Base-by-base conservation (phyloP, 1,284 basidiomycete species). In the Quambalaria eucalypti region DNA sequence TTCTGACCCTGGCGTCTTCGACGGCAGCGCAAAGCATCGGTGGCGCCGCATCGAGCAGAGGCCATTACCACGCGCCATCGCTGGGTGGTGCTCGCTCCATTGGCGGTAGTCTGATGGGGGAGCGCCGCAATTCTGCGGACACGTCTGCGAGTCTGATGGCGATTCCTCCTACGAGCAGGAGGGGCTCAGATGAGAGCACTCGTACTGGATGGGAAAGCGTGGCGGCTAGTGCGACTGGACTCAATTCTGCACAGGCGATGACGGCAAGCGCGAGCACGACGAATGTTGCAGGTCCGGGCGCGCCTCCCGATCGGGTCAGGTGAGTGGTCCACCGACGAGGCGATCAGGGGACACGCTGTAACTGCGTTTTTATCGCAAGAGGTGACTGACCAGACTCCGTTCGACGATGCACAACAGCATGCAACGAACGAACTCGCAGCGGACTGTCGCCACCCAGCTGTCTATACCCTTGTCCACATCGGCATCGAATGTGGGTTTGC, bases 1-100 rank as follows among this genome's bases (percentile, higher is more conserved):
- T 92, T 50, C 79, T 96, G 46, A 97, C 92, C 0, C 83, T 97
- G 10, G 92, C 92, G 2, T 91, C 88, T 12, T 92, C 88, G 2
- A 90, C 88, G 2, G 69, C 69, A 7, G 66, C 66, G 10, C 59
- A 66, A 51, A 64, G 61, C 48, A 53, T 67, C 28, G 62, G 57
- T 5, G 68, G 64, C 7, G 57, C 59, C 16, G 36, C 56, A 3
- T 39, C 36, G 62, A 7, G 46, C 28, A 12, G 26, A 50, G 59
- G 63, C 25, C 61, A 65, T 14, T 51, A 60, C n/a, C 57, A 65
- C 23, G 59, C 64, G 12, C 59, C 63, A 8, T 63, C 60, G 31
- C 44, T 68, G 25, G 66, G 66, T 19, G 68, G 68, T 31, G 64
- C 66, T 3, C 59, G 68, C 10, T 64, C 62, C 44, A 57, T 69